phyloP scores from a whole-genome alignment of 176 grass and related monocot species.

The Triticum urartu region DNA sequence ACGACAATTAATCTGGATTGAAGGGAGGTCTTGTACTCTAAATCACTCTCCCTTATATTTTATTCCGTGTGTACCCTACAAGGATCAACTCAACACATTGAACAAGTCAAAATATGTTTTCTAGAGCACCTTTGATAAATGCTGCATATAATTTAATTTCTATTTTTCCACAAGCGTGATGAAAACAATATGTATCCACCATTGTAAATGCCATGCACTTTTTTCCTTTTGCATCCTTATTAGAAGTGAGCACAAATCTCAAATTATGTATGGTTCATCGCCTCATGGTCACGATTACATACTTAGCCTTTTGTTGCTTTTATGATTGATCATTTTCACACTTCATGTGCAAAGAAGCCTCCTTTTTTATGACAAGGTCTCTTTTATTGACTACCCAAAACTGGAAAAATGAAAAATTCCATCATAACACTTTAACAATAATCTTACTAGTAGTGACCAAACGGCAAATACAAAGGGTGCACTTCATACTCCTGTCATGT shows the following conservation, averaged over 20 bases:
- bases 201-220: neutral
- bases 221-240: neutral
- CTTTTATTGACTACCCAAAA: neutral
- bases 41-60: no score
- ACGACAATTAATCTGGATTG: no score
- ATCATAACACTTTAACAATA: neutral
- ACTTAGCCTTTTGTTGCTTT: neutral
- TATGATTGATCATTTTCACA: neutral
- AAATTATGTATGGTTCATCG: neutral
- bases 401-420: neutral
- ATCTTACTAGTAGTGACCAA: neutral
- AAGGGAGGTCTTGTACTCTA: no score
- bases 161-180: neutral
- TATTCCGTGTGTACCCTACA: no score
- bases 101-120: no score
- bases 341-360: neutral
- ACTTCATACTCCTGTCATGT: neutral
- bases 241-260: neutral
- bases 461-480: neutral
- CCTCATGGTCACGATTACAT: neutral
- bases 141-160: neutral
- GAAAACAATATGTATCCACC: constrained; percentile 15
- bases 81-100: no score
- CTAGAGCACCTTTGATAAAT: neutral
- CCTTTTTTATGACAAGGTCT: neutral